Conservation (phyloP, 176 grass and related monocot genomes). For the Zea luxurians region DNA sequence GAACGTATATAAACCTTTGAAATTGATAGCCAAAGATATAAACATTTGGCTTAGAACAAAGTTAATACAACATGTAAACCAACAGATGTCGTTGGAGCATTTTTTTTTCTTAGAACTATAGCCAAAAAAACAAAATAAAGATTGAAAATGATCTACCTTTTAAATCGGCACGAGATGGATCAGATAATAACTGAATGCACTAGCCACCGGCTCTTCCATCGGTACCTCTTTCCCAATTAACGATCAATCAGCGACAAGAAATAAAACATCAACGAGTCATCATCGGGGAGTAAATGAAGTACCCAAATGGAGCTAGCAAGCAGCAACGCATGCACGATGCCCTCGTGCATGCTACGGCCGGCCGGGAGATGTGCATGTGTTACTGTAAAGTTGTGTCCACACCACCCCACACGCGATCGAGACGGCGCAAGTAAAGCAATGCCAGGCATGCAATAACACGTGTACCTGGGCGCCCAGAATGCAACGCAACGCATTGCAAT, state of each 20-base stretch:
- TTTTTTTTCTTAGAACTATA: too few relatives aligned
- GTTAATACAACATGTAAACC: too few relatives aligned
- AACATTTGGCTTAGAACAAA: too few relatives aligned
- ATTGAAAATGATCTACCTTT: not conserved
- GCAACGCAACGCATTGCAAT: too few relatives aligned
- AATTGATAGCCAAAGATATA: too few relatives aligned
- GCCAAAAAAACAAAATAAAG: too few relatives aligned
- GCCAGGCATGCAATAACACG: constrained; percentile 22
- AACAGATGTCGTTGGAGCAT: too few relatives aligned
- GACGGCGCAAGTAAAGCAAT: constrained; percentile 28
- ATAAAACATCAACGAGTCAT: not conserved
- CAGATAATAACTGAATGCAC: not conserved
- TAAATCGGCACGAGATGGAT: not conserved
- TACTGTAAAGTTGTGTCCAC: not conserved
- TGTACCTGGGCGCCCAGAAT: not conserved
- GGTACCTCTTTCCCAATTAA: not conserved
- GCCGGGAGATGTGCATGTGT: not conserved
- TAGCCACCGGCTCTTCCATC: not conserved
- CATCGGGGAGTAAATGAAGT: constrained; percentile 32
- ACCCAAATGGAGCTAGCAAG: constrained; percentile 10
- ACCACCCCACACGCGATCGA: not conserved
- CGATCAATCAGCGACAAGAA: not conserved
- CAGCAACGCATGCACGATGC: constrained; percentile 36
- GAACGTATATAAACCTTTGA: too few relatives aligned
- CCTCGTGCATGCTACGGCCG: constrained; percentile 32